A percentile compares a stretch with the other conserved stretches of the same genome.
These are phyloP conservation scores for Penicillium sp. DNA, from an alignment of 2,329 filamentous ascomycete genomes.

Conservation along the genomic window DNA sequence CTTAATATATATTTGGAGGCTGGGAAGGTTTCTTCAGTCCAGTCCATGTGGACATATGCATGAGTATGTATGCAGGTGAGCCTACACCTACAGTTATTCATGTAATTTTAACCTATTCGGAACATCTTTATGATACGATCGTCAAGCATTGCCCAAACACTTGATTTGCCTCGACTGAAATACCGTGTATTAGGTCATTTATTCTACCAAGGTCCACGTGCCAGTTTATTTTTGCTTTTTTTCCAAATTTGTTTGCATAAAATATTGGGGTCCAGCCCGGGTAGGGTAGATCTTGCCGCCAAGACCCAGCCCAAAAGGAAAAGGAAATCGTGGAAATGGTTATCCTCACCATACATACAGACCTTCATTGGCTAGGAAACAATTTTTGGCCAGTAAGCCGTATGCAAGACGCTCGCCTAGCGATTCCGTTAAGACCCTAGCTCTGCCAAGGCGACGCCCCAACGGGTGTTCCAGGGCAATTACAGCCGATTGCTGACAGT, in stretches of 20 bases:
- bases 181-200: background rate
- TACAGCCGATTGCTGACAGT: conserved; percentile 5
- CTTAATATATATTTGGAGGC: no score
- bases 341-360: background rate
- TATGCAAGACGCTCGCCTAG: conserved; percentile 1
- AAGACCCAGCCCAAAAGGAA: background rate
- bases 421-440: background rate
- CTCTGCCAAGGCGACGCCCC: background rate
- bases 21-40: no score
- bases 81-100: no score
- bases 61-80: no score
- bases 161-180: background rate
- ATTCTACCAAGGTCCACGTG: background rate
- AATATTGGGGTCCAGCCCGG: background rate
- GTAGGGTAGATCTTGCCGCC: background rate
- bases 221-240: background rate
- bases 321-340: background rate
- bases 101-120: no score
- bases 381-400: background rate
- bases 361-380: background rate
- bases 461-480: conserved; percentile 8
- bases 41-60: no score
- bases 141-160: background rate
- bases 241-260: background rate
- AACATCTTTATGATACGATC: background rate